Conservation (phyloP, 495 filamentous ascomycete species). For the Neurospora sp. region DNA sequence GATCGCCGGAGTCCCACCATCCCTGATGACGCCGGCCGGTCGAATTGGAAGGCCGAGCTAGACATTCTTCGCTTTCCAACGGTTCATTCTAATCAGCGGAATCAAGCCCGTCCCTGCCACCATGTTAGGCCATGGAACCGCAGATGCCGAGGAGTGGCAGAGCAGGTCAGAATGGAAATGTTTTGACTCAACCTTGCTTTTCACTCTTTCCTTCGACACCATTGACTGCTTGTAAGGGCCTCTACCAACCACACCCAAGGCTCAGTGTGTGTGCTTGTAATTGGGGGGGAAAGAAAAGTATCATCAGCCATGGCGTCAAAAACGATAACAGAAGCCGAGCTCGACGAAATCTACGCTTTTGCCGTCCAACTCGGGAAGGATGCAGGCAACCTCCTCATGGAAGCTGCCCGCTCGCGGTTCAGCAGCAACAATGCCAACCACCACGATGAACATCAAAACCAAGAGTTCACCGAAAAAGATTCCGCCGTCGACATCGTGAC, state of each 20-base stretch:
- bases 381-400: conserved; percentile 50
- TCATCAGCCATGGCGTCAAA: conserved; percentile 2
- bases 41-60: neutral
- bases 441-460: conserved; percentile 4
- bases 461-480: conserved; percentile 43
- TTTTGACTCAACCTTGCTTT: neutral
- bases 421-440: conserved; percentile 8
- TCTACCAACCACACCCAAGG: neutral
- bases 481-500: conserved; percentile 64
- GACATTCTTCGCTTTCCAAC: neutral
- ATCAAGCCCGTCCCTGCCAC: neutral
- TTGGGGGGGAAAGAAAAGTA: neutral
- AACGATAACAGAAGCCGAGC: conserved; percentile 13
- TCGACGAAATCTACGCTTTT: conserved; percentile 55
- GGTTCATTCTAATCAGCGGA: neutral
- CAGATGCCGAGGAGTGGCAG: neutral
- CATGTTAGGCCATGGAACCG: neutral
- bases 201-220: neutral
- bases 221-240: neutral
- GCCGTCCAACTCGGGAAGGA: conserved; percentile 53
- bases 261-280: neutral
- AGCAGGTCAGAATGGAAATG: neutral
- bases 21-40: neutral
- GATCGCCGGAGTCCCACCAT: neutral
- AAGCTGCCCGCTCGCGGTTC: conserved; percentile 38